These are phyloP conservation scores for Malus hybrid DNA, from an alignment of 331 rosid species.

Conservation along the genomic window DNA sequence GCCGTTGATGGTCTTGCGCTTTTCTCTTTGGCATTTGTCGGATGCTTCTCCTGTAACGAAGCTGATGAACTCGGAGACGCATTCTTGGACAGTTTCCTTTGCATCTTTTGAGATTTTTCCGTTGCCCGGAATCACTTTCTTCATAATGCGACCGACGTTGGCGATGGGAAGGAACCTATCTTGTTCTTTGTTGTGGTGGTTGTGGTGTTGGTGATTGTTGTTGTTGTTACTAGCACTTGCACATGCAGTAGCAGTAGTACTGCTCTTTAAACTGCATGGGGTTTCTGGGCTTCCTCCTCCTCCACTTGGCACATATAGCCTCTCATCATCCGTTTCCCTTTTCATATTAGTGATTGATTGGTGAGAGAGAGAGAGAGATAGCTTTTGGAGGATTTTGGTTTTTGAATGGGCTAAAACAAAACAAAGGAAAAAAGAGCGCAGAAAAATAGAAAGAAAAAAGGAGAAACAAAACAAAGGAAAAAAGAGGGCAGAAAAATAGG, in stretches of 20 bases:
- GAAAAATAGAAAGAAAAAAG: slow-evolving; percentile 46
- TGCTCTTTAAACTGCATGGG: slow-evolving; percentile 40
- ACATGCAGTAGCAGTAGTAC: background rate
- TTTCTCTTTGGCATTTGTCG: slow-evolving; percentile 70
- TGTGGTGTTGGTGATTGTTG: slow-evolving; percentile 7
- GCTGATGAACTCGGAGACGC: slow-evolving; percentile 77
- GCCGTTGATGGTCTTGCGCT: slow-evolving; percentile 65
- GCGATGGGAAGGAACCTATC: slow-evolving; percentile 76
- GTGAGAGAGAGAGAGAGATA: background rate
- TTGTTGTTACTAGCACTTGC: slow-evolving; percentile 11
- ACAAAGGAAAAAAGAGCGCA: slow-evolving; percentile 32
- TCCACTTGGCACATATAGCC: slow-evolving; percentile 30
- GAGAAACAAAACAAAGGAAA: slow-evolving; percentile 18
- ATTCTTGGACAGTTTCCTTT: slow-evolving; percentile 69
- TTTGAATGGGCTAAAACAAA: slow-evolving; percentile 11
- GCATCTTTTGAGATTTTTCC: slow-evolving; percentile 82
- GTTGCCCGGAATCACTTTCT: slow-evolving; percentile 53
- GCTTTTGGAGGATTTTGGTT: slow-evolving; percentile 13
- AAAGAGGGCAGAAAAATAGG: background rate
- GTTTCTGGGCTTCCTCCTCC: slow-evolving; percentile 50
- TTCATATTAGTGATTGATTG: background rate
- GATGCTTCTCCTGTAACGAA: slow-evolving; percentile 78
- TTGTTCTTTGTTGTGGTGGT: slow-evolving; percentile 49
- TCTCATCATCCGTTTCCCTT: slow-evolving; percentile 46
- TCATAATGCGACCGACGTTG: slow-evolving; percentile 76